These are phyloP conservation scores for Gentiana macrophylla DNA, from an alignment of 257 asterid genomes.

Conservation along the genomic window DNA sequence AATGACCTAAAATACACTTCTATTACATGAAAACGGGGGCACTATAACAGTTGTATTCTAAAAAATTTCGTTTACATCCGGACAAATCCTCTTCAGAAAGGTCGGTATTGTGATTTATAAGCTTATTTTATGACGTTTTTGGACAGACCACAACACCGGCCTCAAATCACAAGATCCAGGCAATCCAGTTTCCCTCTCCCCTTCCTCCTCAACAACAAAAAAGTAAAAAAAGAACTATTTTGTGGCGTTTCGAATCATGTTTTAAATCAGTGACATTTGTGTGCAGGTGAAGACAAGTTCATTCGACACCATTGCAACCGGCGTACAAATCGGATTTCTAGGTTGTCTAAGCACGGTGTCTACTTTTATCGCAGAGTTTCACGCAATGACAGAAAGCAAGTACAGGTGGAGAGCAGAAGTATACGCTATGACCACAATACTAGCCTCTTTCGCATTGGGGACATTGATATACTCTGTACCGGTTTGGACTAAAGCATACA, in stretches of 20 bases:
- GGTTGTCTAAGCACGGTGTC: slow-evolving; percentile 91
- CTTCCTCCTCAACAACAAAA: neutral
- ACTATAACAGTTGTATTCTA: too few relatives aligned
- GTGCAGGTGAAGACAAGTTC: slow-evolving; percentile 31
- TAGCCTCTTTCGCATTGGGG: slow-evolving; percentile 37
- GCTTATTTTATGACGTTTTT: too few relatives aligned
- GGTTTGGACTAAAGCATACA: slow-evolving; percentile 33
- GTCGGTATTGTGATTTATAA: too few relatives aligned
- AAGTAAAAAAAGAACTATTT: too few relatives aligned
- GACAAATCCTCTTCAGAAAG: too few relatives aligned
- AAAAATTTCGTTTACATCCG: too few relatives aligned
- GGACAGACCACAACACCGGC: too few relatives aligned
- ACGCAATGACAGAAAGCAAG: slow-evolving; percentile 56
- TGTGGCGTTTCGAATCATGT: neutral
- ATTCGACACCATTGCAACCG: slow-evolving; percentile 44
- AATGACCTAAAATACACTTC: too few relatives aligned
- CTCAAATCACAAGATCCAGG: too few relatives aligned
- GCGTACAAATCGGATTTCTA: slow-evolving; percentile 63
- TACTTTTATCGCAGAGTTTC: slow-evolving; percentile 66
- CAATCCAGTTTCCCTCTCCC: neutral
- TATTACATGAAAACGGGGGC: too few relatives aligned
- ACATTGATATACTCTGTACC: slow-evolving; percentile 58
- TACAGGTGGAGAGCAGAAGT: slow-evolving; percentile 60
- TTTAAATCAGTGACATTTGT: neutral
- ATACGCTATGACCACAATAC: slow-evolving; percentile 38